These are phyloP conservation scores for Chernovozyma sophiae-reginae DNA, from an alignment of 1,139 yeast species.

Conservation along the genomic window DNA sequence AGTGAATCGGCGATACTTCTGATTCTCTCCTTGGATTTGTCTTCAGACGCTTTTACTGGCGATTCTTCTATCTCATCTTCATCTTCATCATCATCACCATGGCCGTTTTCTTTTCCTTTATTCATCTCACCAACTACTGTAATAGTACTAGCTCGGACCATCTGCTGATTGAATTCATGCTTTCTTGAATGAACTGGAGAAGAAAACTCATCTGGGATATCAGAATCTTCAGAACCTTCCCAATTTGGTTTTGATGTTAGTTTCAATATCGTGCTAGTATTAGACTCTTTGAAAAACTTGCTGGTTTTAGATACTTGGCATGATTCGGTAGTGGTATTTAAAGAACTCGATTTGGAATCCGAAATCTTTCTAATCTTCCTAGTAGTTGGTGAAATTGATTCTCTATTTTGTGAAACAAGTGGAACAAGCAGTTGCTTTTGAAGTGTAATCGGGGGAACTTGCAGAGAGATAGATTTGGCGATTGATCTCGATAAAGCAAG, in stretches of 20 bases:
- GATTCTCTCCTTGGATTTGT: slow-evolving; percentile 3
- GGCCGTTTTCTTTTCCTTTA: slow-evolving; percentile 15
- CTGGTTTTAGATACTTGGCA: slow-evolving; percentile 9
- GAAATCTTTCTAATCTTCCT: slow-evolving; percentile 19
- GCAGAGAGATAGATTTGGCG: neutral
- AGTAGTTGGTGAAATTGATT: slow-evolving; percentile 8
- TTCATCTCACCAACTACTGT: slow-evolving; percentile 8
- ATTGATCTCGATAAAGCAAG: neutral
- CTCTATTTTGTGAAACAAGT: neutral
- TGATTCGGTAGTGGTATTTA: neutral
- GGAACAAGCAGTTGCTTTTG: neutral
- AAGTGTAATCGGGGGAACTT: neutral
- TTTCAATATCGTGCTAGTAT: neutral
- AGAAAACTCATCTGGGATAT: slow-evolving; percentile 31
- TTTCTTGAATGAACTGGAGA: slow-evolving; percentile 17
- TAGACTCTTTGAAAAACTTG: slow-evolving; percentile 15
- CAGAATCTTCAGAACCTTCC: slow-evolving; percentile 30
- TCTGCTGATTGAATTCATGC: slow-evolving; percentile 5
- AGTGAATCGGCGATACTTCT: slow-evolving; percentile 18
- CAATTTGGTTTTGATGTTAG: neutral
- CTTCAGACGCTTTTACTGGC: slow-evolving; percentile 24
- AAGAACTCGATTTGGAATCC: slow-evolving; percentile 6
- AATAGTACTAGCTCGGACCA: neutral
- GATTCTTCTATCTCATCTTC: slow-evolving; percentile 44
- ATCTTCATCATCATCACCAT: slow-evolving; percentile 22